A percentile compares a stretch with the other conserved stretches of the same genome.
phyloP scores from a whole-genome alignment of 2,329 filamentous ascomycete species.

The Endoconidiophora polonica region DNA sequence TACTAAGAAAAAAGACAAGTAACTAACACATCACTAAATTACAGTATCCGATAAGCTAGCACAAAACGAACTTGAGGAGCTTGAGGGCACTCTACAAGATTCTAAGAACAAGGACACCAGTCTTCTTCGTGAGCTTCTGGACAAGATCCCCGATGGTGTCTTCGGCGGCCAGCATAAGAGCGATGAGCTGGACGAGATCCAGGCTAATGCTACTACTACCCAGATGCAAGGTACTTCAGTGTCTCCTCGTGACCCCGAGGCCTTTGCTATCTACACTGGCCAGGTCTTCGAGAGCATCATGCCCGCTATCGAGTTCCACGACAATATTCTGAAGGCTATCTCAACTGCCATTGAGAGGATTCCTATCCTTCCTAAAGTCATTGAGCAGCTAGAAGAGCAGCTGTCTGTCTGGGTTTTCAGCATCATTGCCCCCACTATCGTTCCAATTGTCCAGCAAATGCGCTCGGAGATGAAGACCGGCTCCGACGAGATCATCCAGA shows the following conservation, averaged over 20 bases:
- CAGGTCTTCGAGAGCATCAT: slow-evolving; percentile 65
- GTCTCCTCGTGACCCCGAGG: slow-evolving; percentile 65
- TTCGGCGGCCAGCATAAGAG: slow-evolving; percentile 62
- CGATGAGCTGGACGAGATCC: slow-evolving; percentile 61
- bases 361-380: slow-evolving; percentile 65
- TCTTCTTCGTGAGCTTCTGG: slow-evolving; percentile 60
- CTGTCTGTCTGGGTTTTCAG: slow-evolving; percentile 81
- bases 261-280: slow-evolving; percentile 62
- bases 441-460: slow-evolving; percentile 74
- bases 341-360: slow-evolving; percentile 67
- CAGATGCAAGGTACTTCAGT: slow-evolving; percentile 61
- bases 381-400: slow-evolving; percentile 77
- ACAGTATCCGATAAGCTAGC: slow-evolving; percentile 71
- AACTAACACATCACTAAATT: slow-evolving; percentile 13
- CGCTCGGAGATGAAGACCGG: slow-evolving; percentile 75
- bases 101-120: slow-evolving; percentile 50
- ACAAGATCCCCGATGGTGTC: slow-evolving; percentile 66
- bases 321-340: slow-evolving; percentile 69
- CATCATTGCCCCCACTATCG: slow-evolving; percentile 73
- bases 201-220: slow-evolving; percentile 55
- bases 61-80: slow-evolving; percentile 76
- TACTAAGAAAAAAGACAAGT: not conserved
- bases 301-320: slow-evolving; percentile 81
- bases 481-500: slow-evolving; percentile 73
- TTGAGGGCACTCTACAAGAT: slow-evolving; percentile 64